Percentiles rank a stretch among this genome's conserved stretches.
Conservation (phyloP, 192 early-diverging fungal species). For the Coemansia sp. region DNA sequence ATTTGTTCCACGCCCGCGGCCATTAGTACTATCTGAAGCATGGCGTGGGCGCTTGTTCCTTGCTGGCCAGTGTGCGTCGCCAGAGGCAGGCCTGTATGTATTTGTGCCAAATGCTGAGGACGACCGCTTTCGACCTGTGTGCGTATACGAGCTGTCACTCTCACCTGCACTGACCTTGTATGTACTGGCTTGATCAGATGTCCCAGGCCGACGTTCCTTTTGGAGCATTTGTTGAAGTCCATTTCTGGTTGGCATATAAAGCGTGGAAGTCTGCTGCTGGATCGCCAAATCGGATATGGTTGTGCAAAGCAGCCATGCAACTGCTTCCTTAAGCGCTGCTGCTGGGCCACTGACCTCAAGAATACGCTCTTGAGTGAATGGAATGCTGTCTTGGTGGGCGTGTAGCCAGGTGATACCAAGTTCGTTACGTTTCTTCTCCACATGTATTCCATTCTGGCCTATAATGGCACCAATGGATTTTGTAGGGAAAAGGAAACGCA, state of each 20-base stretch:
- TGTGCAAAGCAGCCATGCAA: conserved; percentile 13
- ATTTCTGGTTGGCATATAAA: conserved; percentile 29
- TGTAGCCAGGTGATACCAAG: conserved; percentile 25
- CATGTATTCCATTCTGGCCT: conserved; percentile 23
- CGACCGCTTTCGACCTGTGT: conserved; percentile 26
- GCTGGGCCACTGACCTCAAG: conserved; percentile 30
- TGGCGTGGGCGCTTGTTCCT: conserved; percentile 26
- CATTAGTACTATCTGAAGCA: conserved; percentile 22
- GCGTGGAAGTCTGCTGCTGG: conserved; percentile 19
- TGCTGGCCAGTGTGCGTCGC: neutral
- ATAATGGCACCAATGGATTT: conserved; percentile 30
- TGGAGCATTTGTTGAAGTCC: conserved; percentile 31
- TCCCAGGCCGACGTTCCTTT: conserved; percentile 13
- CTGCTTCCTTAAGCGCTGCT: conserved; percentile 10
- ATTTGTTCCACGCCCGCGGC: neutral
- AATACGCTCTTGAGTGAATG: conserved; percentile 44
- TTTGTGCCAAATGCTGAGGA: conserved; percentile 15
- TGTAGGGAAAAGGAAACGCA: conserved; percentile 42
- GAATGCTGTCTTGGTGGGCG: conserved; percentile 22
- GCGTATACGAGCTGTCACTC: neutral
- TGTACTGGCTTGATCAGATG: conserved; percentile 1
- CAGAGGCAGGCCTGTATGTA: conserved; percentile 6
- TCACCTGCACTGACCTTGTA: conserved; percentile 2
- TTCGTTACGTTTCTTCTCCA: conserved; percentile 15
- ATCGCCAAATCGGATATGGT: conserved; percentile 10